Percentiles rank a stretch among this genome's conserved stretches.
These are phyloP conservation scores for Tremella fuciformis DNA, from an alignment of 768 basidiomycete species.

Conservation along the genomic window DNA sequence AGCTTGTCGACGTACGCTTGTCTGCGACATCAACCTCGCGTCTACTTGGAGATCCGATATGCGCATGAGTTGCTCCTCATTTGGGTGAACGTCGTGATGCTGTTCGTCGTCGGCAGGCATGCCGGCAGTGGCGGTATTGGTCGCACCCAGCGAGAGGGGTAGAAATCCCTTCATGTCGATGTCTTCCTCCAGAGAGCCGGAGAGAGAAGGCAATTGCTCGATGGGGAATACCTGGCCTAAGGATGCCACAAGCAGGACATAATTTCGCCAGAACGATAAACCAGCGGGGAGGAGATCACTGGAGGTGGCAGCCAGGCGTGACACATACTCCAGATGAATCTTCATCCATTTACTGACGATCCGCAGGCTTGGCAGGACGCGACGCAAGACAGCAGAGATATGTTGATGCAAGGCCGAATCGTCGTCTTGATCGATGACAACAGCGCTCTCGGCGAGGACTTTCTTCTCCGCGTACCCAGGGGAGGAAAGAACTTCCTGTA, in stretches of 20 bases:
- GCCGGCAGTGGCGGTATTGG: neutral
- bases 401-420: conserved; percentile 36
- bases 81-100: conserved; percentile 65
- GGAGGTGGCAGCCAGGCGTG: conserved; percentile 53
- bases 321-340: conserved; percentile 68
- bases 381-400: conserved; percentile 80
- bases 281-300: conserved; percentile 16
- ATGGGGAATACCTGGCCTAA: conserved; percentile 69
- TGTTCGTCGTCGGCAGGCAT: neutral
- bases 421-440: conserved; percentile 27
- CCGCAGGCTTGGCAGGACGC: conserved; percentile 80
- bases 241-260: conserved; percentile 63
- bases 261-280: conserved; percentile 68
- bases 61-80: conserved; percentile 92
- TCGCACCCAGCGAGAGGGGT: conserved; percentile 63
- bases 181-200: conserved; percentile 78
- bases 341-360: conserved; percentile 86
- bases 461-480: conserved; percentile 42
- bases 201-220: conserved; percentile 60
- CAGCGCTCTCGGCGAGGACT: too few relatives aligned
- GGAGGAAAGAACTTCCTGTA: neutral
- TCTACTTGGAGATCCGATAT: conserved; percentile 79
- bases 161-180: conserved; percentile 80
- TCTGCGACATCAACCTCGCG: conserved; percentile 63
- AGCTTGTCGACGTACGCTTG: conserved; percentile 57